Percentiles rank a stretch among this genome's conserved stretches.
Evolutionary conservation across 2,329 filamentous ascomycete genomes (phyloP).

Genomic region (Fusarium proliferatum): DNA sequence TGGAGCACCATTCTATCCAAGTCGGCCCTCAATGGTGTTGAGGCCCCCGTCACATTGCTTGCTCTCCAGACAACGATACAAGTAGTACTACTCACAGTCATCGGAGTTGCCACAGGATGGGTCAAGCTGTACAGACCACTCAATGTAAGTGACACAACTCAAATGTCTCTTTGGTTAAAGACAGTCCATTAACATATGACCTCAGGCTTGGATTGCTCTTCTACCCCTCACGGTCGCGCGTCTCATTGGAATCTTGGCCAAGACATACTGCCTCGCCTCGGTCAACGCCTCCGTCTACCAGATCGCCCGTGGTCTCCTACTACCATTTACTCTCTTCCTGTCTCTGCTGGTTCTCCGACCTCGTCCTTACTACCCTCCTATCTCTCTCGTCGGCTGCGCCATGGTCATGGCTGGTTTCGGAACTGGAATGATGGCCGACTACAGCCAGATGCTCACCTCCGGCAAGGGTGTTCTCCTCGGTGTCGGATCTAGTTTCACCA

Average conservation of each 20-base stretch:
- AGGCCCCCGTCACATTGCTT: conserved; percentile 42
- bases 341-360: conserved; percentile 43
- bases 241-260: conserved; percentile 43
- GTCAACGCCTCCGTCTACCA: conserved; percentile 46
- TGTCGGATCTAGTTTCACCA: conserved; percentile 44
- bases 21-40: conserved; percentile 43
- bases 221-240: conserved; percentile 43
- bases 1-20: conserved; percentile 45
- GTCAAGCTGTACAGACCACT: conserved; percentile 38
- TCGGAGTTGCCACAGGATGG: conserved; percentile 42
- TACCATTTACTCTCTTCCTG: conserved; percentile 43
- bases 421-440: conserved; percentile 44
- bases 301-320: conserved; percentile 42
- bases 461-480: conserved; percentile 43
- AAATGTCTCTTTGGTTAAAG: not conserved
- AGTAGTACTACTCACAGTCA: conserved; percentile 38
- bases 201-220: conserved; percentile 40
- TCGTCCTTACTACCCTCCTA: conserved; percentile 44
- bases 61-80: conserved; percentile 43
- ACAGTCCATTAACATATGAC: not conserved
- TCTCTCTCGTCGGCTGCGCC: conserved; percentile 43
- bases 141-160: conserved; percentile 24
- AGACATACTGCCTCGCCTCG: conserved; percentile 45
- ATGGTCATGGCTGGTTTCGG: conserved; percentile 45
- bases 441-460: conserved; percentile 44